Evolutionary conservation across 1,284 basidiomycete genomes (phyloP), one percentile per base, ranked within the genome.

Genomic region (Volvariella surrecta): DNA sequence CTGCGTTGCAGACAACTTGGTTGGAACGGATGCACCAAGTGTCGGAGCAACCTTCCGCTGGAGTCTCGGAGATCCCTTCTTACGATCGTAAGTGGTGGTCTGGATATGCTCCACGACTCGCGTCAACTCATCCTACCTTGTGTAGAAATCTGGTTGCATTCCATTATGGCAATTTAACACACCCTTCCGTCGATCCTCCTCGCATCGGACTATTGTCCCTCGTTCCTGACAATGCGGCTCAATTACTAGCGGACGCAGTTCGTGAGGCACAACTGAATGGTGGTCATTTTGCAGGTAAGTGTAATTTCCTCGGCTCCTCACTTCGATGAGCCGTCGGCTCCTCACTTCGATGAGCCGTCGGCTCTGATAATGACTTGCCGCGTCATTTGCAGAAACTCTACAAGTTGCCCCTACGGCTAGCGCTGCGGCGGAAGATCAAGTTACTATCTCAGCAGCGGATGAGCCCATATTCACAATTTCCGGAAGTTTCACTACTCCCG

Each of bases 161-260:
- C 56, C 74, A 83, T 57, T 83, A 73, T 50, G 82, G 82, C 15
- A 80, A 83, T 51, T 55, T 84, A 30, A 73, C 73, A 0, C 66
- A 77, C 48, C 82, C 81, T 1, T 77, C 74, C 0, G 58, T 62
- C 40, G 81, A 85, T 54, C 73, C 74, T 1, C 79, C 83, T 0
- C 72, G 74, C n/a, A 73, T 87, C 42, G 83, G 82, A 7, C 70
- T 87, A 45, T 53, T 81, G 34, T 84, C 81, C 8, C 81, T 76
- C 1, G 79, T 86, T 2, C 77, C 79, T 1, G 28, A 50, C 13
- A 66, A 81, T 50, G 78, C 77, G 3, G 56, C 47, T 21, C 57
- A 61, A 2, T 53, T 58, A 38, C 57, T 78, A 37, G 52, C 54
- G 38, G 47, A 55, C 17, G 60, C 58, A 6, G 56, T 63, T 15